Percentiles rank a stretch among this genome's conserved stretches.
phyloP scores from a whole-genome alignment of 306 rosid genomes.

The Medicago lupulina region DNA sequence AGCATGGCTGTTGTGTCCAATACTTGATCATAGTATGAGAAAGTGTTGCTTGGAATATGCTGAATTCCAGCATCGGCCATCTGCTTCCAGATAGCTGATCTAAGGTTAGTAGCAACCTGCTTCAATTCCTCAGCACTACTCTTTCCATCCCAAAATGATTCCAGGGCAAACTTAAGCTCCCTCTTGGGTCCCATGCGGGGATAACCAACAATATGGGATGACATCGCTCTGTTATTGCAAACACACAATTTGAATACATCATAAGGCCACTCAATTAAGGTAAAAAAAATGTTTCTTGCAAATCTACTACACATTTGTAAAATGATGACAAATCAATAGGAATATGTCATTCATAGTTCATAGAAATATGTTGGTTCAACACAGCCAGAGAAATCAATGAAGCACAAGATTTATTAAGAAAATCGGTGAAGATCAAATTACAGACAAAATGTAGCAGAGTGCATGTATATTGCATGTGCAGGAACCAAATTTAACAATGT shows the following conservation, averaged over 20 bases:
- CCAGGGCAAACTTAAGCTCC: conserved; percentile 55
- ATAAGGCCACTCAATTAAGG: neutral
- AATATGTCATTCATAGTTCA: neutral
- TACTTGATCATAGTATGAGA: conserved; percentile 87
- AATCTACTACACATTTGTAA: conserved; percentile 2
- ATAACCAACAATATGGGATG: conserved; percentile 87
- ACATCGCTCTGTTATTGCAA: conserved; percentile 60
- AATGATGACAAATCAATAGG: conserved; percentile 12
- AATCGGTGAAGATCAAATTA: neutral
- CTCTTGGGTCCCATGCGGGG: conserved; percentile 95
- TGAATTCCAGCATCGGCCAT: conserved; percentile 73
- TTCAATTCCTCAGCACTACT: conserved; percentile 67
- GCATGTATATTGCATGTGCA: neutral
- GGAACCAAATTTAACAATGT: conserved; percentile 4
- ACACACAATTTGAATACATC: conserved; percentile 25
- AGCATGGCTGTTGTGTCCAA: conserved; percentile 86
- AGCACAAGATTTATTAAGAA: neutral
- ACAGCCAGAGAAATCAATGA: conserved; percentile 2
- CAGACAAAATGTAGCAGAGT: neutral
- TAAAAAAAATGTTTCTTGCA: neutral
- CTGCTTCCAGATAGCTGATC: conserved; percentile 83
- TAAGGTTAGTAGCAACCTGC: conserved; percentile 65
- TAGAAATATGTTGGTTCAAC: neutral
- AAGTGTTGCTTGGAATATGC: conserved; percentile 83
- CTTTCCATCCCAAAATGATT: conserved; percentile 93